Evolutionary conservation across 768 basidiomycete genomes (phyloP).

Genomic region (Daedalea quercina): DNA sequence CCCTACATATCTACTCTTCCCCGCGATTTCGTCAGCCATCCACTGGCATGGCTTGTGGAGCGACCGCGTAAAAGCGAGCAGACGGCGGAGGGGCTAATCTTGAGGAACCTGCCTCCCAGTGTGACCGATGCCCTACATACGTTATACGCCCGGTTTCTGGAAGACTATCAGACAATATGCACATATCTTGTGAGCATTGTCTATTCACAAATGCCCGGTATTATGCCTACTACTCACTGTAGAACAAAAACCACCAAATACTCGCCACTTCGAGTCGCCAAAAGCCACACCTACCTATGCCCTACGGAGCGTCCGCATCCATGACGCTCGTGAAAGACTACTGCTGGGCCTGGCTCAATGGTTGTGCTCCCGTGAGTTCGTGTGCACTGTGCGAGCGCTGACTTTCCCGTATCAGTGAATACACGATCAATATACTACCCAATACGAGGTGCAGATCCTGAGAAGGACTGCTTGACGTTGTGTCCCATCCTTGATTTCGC

Average conservation of each 20-base stretch:
- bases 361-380: slow-evolving; percentile 29
- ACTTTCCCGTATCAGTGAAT: slow-evolving; percentile 53
- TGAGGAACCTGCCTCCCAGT: slow-evolving; percentile 43
- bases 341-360: slow-evolving; percentile 91
- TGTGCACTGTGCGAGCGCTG: background rate
- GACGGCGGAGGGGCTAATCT: slow-evolving; percentile 17
- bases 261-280: slow-evolving; percentile 6
- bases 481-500: slow-evolving; percentile 90
- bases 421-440: slow-evolving; percentile 83
- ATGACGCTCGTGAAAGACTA: slow-evolving; percentile 30
- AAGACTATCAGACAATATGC: slow-evolving; percentile 52
- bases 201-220: background rate
- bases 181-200: slow-evolving; percentile 46
- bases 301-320: background rate
- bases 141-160: slow-evolving; percentile 41
- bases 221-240: background rate
- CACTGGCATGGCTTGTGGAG: slow-evolving; percentile 66
- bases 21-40: slow-evolving; percentile 65
- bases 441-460: slow-evolving; percentile 37
- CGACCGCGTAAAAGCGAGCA: background rate
- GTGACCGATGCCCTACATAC: slow-evolving; percentile 34
- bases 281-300: background rate
- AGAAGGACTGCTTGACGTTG: slow-evolving; percentile 76
- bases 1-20: slow-evolving; percentile 82
- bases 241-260: slow-evolving; percentile 5